Percentiles rank a stretch among this genome's conserved stretches.
phyloP scores from a whole-genome alignment of 768 basidiomycete genomes.

The Pisolithus tinctorius region DNA sequence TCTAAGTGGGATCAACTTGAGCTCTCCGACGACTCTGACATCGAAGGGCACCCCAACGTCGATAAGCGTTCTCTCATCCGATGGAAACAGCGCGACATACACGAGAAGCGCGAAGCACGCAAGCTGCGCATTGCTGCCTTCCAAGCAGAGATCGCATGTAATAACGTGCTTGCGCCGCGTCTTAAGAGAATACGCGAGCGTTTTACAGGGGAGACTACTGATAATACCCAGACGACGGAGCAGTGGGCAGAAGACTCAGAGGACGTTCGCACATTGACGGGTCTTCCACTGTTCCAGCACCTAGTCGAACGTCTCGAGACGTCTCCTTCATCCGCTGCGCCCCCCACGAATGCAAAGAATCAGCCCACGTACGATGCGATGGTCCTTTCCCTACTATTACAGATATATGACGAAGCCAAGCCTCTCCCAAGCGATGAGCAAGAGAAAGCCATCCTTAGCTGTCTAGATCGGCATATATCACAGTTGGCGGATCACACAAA shows the following conservation, averaged over 20 bases:
- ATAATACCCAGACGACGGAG: slow-evolving; percentile 2
- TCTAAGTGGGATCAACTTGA: slow-evolving; percentile 97
- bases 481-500: slow-evolving; percentile 62
- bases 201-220: slow-evolving; percentile 35
- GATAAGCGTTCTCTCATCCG: slow-evolving; percentile 94
- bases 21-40: slow-evolving; percentile 98
- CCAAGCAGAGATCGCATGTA: slow-evolving; percentile 75
- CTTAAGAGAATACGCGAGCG: slow-evolving; percentile 51
- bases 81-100: slow-evolving; percentile 98
- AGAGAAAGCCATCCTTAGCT: slow-evolving; percentile 51
- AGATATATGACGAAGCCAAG: slow-evolving; percentile 65
- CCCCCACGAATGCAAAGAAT: slow-evolving; percentile 56
- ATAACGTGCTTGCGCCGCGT: slow-evolving; percentile 69
- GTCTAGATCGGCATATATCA: slow-evolving; percentile 58
- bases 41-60: slow-evolving; percentile 96
- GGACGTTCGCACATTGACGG: slow-evolving; percentile 19
- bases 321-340: slow-evolving; percentile 68
- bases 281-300: slow-evolving; percentile 55
- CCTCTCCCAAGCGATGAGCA: slow-evolving; percentile 53
- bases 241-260: slow-evolving; percentile 14
- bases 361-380: slow-evolving; percentile 89
- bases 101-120: slow-evolving; percentile 87
- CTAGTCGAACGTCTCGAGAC: slow-evolving; percentile 70
- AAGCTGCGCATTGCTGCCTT: slow-evolving; percentile 70
- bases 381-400: slow-evolving; percentile 69